These are phyloP conservation scores for Fulvia fulva DNA, from an alignment of 2,329 filamentous ascomycete genomes.

Conservation along the genomic window DNA sequence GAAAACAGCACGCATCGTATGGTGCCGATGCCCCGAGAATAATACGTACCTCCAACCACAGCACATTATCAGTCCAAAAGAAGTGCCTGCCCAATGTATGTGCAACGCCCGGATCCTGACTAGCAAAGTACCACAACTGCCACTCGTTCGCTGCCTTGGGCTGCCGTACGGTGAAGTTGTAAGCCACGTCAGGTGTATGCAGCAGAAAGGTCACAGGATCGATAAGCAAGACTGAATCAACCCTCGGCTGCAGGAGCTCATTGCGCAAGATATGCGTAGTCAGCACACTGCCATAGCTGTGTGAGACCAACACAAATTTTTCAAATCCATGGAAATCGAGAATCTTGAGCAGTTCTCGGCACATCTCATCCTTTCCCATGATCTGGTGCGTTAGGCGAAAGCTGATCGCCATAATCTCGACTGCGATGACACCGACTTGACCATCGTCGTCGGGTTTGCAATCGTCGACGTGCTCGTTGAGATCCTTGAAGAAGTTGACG, in stretches of 20 bases:
- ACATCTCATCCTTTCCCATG: slow-evolving; percentile 51
- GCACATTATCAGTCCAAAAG: slow-evolving; percentile 67
- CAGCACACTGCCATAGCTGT: slow-evolving; percentile 60
- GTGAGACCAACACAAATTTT: slow-evolving; percentile 57
- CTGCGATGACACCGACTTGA: slow-evolving; percentile 57
- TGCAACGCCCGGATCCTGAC: slow-evolving; percentile 62
- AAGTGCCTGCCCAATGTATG: slow-evolving; percentile 62
- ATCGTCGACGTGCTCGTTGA: slow-evolving; percentile 7
- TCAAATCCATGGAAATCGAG: slow-evolving; percentile 56
- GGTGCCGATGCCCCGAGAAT: not conserved
- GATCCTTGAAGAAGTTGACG: slow-evolving; percentile 44
- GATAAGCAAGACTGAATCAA: slow-evolving; percentile 51
- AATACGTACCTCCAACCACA: slow-evolving; percentile 56
- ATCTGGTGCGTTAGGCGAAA: slow-evolving; percentile 57
- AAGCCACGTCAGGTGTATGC: slow-evolving; percentile 65
- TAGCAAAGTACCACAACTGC: slow-evolving; percentile 67
- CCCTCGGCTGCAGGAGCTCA: slow-evolving; percentile 40
- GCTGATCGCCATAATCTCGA: slow-evolving; percentile 63
- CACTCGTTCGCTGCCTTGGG: slow-evolving; percentile 59
- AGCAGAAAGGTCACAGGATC: slow-evolving; percentile 65
- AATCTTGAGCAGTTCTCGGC: slow-evolving; percentile 54
- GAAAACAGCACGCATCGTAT: too few relatives aligned
- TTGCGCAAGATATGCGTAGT: slow-evolving; percentile 59
- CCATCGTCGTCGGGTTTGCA: slow-evolving; percentile 30
- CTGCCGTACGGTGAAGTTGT: slow-evolving; percentile 59